Evolutionary conservation across 768 basidiomycete genomes (phyloP).

Genomic region (Tulasnella calospora): DNA sequence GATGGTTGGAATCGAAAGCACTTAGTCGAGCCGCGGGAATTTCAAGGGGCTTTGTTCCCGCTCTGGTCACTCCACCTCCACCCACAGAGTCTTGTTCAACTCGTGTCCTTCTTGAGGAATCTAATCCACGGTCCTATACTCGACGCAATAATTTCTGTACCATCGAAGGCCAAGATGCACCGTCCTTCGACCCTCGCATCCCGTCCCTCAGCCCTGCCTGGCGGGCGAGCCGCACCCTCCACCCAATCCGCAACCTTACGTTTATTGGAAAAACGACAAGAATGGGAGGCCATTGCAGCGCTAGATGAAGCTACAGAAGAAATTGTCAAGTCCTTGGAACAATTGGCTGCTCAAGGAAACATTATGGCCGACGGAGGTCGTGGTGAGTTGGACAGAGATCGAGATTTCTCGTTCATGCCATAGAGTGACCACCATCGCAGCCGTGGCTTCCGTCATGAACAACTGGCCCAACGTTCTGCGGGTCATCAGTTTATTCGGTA

Average conservation of each 20-base stretch:
- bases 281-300: conserved; percentile 37
- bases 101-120: background rate
- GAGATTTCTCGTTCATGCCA: conserved; percentile 6
- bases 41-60: background rate
- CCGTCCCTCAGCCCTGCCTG: conserved; percentile 4
- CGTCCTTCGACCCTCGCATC: conserved; percentile 20
- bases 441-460: conserved; percentile 37
- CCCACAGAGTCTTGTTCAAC: background rate
- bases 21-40: background rate
- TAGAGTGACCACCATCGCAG: conserved; percentile 27
- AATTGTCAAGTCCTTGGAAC: conserved; percentile 35
- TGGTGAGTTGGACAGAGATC: conserved; percentile 31
- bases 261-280: conserved; percentile 38
- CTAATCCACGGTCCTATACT: background rate
- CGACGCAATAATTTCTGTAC: background rate
- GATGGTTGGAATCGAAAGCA: conserved; percentile 1
- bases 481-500: conserved; percentile 38
- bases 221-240: background rate
- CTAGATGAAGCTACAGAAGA: conserved; percentile 34
- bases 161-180: background rate
- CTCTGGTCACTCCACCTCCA: background rate
- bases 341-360: conserved; percentile 37
- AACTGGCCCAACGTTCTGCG: conserved; percentile 42
- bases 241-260: conserved; percentile 20
- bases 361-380: conserved; percentile 40